phyloP scores from a whole-genome alignment of 768 basidiomycete species.

The Mycena maculata region DNA sequence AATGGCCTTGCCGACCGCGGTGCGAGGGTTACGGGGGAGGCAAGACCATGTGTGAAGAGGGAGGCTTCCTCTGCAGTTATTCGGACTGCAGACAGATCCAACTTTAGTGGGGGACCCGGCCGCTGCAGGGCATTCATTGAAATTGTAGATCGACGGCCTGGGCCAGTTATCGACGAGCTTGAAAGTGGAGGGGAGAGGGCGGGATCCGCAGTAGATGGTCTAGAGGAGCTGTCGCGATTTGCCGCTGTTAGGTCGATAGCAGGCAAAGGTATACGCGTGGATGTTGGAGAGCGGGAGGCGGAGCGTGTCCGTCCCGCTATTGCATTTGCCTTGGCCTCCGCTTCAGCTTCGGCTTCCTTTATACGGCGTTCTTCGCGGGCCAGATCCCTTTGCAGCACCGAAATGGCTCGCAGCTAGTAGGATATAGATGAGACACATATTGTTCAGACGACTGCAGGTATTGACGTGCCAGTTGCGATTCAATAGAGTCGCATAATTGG shows the following conservation, averaged over 20 bases:
- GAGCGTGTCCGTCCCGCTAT: constrained; percentile 37
- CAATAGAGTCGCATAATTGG: constrained; percentile 82
- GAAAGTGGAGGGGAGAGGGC: constrained; percentile 42
- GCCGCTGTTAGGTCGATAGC: constrained; percentile 28
- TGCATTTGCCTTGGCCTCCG: constrained; percentile 43
- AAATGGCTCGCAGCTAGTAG: constrained; percentile 75
- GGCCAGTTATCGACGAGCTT: constrained; percentile 47
- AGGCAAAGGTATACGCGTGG: constrained; percentile 35
- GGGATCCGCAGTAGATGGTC: constrained; percentile 49
- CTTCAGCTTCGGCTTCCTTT: constrained; percentile 50
- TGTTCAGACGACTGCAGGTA: constrained; percentile 8
- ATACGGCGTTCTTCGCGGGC: constrained; percentile 68
- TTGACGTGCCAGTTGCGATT: constrained; percentile 71
- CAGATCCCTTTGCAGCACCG: constrained; percentile 78
- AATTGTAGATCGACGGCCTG: constrained; percentile 81
- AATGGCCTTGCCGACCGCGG: constrained; percentile 80
- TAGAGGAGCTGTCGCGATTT: constrained; percentile 37
- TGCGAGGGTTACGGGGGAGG: constrained; percentile 85
- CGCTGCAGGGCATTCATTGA: constrained; percentile 85
- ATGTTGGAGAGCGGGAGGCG: constrained; percentile 40
- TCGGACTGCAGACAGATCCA: constrained; percentile 84
- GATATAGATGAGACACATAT: neutral
- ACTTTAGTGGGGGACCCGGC: constrained; percentile 75
- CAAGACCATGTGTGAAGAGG: constrained; percentile 68
- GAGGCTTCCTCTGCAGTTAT: constrained; percentile 73